Base-by-base conservation (phyloP, 2,329 filamentous ascomycete species). In the Furcasterigmium furcatum region DNA sequence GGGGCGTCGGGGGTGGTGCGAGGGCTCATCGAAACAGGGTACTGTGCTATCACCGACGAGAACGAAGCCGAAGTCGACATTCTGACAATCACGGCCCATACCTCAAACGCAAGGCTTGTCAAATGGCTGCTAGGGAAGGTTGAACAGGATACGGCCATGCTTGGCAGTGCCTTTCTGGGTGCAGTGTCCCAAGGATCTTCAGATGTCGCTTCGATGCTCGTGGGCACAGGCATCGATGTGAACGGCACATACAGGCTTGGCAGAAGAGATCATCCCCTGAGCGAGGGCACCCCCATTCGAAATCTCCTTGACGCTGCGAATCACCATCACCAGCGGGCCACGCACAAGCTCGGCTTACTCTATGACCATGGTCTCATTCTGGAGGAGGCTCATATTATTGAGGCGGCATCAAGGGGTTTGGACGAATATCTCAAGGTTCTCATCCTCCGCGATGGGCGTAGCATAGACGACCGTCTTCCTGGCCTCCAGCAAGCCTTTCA, bases 231-330 rank as follows among this genome's bases (percentile, higher is more conserved):
- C 18, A 19, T 46, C 5, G 45, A 46, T 10, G 14, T 46, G 12
- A 13, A 22, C 3, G n/a, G 22, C n/a, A 24, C 3, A 4, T 46
- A 46, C 24, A 2, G 9, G 9, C 6, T n/a, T 5, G 12, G 35
- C 19, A 38, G 8, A 38, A 8, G 20, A 22, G 20, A 38, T 35
- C 32, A n/a, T n/a, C 32, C 8, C 14, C 13, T 22, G 18, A 20
- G 1, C 10, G 19, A 0, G 13, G 32, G 4, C 10, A 18, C 4
- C 9, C 22, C 16, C 16, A 14, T 12, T 4, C n/a, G 4, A 2
- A 16, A n/a, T 16, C 5, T 5, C 20, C 20, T 34, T 46, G 3
- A 20, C 20, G n/a, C n/a, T n/a, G n/a, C n/a, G n/a, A n/a, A n/a
- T n/a, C n/a, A n/a, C n/a, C n/a, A n/a, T n/a, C n/a, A n/a, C n/a